Evolutionary conservation across 352 stramenopile genomes (phyloP).

Genomic region (Phytopythium oedochilum): DNA sequence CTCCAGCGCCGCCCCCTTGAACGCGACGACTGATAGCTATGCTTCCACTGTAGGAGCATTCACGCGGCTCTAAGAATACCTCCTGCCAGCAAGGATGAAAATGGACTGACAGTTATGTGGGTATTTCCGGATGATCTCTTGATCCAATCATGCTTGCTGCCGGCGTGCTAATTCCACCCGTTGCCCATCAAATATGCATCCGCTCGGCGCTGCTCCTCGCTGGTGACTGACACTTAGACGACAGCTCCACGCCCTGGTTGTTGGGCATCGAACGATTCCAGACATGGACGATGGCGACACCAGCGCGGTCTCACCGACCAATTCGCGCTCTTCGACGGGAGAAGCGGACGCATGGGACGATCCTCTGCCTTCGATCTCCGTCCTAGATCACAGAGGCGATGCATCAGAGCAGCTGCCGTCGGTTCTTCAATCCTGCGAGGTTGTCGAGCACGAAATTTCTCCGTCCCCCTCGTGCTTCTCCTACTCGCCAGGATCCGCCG

Average conservation of each 20-base stretch:
- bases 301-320: background rate
- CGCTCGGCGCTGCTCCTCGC: background rate
- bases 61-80: background rate
- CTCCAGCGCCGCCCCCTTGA: no score
- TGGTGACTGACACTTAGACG: background rate
- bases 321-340: background rate
- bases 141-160: background rate
- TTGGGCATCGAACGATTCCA: background rate
- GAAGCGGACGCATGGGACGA: background rate
- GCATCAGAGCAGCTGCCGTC: background rate
- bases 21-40: no score
- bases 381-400: background rate
- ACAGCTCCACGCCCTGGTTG: background rate
- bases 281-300: background rate
- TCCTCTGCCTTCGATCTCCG: background rate
- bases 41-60: no score
- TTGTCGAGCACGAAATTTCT: background rate
- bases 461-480: conserved; percentile 4
- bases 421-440: background rate
- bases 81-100: background rate
- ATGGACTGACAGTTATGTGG: background rate
- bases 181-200: conserved; percentile 2
- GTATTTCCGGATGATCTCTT: background rate
- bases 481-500: background rate
- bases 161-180: background rate